Conservation (phyloP, 768 basidiomycete genomes). For the Mycena amicta region DNA sequence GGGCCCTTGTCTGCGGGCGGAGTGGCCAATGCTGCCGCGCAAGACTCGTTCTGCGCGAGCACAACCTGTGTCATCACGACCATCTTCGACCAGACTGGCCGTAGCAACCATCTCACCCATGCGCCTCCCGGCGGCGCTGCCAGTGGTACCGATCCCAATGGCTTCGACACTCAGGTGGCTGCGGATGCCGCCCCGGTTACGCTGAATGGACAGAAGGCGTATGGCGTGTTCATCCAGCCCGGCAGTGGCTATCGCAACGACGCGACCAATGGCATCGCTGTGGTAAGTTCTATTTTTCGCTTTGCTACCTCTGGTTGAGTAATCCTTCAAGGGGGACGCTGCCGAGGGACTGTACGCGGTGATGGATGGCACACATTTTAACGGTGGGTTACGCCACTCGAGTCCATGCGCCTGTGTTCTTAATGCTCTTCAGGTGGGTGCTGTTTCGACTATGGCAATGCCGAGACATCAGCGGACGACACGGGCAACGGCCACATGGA, state of each 20-base stretch:
- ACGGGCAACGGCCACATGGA: too few relatives aligned
- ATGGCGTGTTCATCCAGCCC: slow-evolving; percentile 17
- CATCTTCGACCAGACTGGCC: slow-evolving; percentile 2
- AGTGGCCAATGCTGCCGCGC: slow-evolving; percentile 20
- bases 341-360: slow-evolving; percentile 9
- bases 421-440: too few relatives aligned
- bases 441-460: slow-evolving; percentile 20
- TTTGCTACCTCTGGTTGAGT: not conserved
- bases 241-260: slow-evolving; percentile 10
- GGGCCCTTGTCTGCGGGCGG: slow-evolving; percentile 14
- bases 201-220: slow-evolving; percentile 13
- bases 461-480: slow-evolving; percentile 2
- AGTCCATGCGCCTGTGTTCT: too few relatives aligned
- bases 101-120: slow-evolving; percentile 4
- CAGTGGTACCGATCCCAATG: slow-evolving; percentile 7
- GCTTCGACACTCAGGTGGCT: slow-evolving; percentile 12
- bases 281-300: not conserved
- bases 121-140: slow-evolving; percentile 11
- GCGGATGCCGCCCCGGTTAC: slow-evolving; percentile 10
- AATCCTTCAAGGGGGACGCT: slow-evolving; percentile 7
- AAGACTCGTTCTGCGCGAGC: too few relatives aligned
- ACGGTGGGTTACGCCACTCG: too few relatives aligned
- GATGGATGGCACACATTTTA: slow-evolving; percentile 18
- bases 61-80: too few relatives aligned
- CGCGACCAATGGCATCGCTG: slow-evolving; percentile 1